These are phyloP conservation scores for Hyaloscypha hepaticicola DNA, from an alignment of 495 filamentous ascomycete species.

Conservation along the genomic window DNA sequence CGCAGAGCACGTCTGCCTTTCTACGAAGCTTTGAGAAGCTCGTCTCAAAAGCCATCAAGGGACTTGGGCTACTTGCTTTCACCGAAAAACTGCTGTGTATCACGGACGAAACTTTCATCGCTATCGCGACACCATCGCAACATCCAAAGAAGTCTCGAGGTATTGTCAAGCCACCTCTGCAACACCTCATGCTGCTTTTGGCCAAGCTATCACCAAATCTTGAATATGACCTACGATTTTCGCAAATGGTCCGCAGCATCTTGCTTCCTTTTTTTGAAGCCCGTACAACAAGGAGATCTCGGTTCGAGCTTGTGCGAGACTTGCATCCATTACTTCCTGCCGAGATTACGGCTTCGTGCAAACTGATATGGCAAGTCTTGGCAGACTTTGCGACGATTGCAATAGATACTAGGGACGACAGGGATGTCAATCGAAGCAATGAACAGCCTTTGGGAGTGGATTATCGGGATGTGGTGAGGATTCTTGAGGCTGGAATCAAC, in stretches of 20 bases:
- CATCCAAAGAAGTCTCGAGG: conserved; percentile 24
- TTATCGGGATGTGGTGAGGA: conserved; percentile 66
- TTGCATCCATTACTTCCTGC: conserved; percentile 22
- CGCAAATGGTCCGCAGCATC: conserved; percentile 19
- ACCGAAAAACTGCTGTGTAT: conserved; percentile 69
- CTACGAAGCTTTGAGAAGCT: conserved; percentile 60
- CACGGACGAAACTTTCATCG: conserved; percentile 31
- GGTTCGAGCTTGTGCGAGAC: conserved; percentile 26
- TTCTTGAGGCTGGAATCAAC: conserved; percentile 58
- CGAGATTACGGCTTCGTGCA: conserved; percentile 31
- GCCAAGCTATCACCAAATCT: conserved; percentile 19
- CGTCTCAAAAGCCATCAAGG: conserved; percentile 58
- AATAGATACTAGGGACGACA: conserved; percentile 31
- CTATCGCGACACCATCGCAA: conserved; percentile 32
- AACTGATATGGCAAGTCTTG: conserved; percentile 41
- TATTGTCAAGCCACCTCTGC: conserved; percentile 22
- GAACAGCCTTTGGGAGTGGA: conserved; percentile 48
- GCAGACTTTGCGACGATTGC: conserved; percentile 36
- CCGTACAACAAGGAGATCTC: conserved; percentile 17
- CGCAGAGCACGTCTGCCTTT: conserved; percentile 41
- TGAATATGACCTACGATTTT: conserved; percentile 26
- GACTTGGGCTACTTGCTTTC: conserved; percentile 72
- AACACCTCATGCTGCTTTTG: conserved; percentile 27
- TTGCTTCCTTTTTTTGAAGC: conserved; percentile 27
- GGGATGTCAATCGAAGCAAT: conserved; percentile 16